Evolutionary conservation across 2,329 filamentous ascomycete species (phyloP).

Genomic region (Fusarium sp.): DNA sequence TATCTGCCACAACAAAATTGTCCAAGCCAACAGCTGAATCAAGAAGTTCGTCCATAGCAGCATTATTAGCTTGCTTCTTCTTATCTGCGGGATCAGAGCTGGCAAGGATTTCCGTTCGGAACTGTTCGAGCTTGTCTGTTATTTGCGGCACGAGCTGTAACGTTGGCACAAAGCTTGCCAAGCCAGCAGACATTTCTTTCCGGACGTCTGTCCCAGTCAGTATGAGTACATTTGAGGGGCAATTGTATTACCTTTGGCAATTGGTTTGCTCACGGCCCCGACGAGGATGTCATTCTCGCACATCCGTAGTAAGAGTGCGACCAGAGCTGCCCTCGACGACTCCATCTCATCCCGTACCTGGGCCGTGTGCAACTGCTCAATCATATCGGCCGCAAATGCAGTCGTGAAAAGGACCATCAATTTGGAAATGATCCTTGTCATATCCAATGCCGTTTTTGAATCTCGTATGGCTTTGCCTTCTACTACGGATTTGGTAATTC

Average conservation of each 20-base stretch:
- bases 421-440: slow-evolving; percentile 60
- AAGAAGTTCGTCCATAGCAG: slow-evolving; percentile 64
- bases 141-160: slow-evolving; percentile 66
- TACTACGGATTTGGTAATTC: slow-evolving; percentile 87
- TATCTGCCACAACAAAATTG: slow-evolving; percentile 66
- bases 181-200: slow-evolving; percentile 59
- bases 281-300: slow-evolving; percentile 68
- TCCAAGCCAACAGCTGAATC: slow-evolving; percentile 66
- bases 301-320: slow-evolving; percentile 69
- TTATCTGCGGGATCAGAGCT: slow-evolving; percentile 64
- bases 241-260: slow-evolving; percentile 58
- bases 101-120: slow-evolving; percentile 65
- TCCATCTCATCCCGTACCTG: slow-evolving; percentile 67
- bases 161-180: slow-evolving; percentile 65
- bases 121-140: slow-evolving; percentile 63
- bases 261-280: slow-evolving; percentile 60
- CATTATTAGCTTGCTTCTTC: slow-evolving; percentile 59
- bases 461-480: slow-evolving; percentile 60
- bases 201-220: slow-evolving; percentile 52
- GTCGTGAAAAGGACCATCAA: slow-evolving; percentile 69
- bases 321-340: slow-evolving; percentile 68
- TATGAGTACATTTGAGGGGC: not conserved
- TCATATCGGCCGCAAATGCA: slow-evolving; percentile 59
- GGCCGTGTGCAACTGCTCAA: slow-evolving; percentile 55
- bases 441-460: slow-evolving; percentile 58